A percentile compares a stretch with the other conserved stretches of the same genome.
phyloP scores from a whole-genome alignment of 177 flowering plant genomes.

The Tripterygium wilfordii region DNA sequence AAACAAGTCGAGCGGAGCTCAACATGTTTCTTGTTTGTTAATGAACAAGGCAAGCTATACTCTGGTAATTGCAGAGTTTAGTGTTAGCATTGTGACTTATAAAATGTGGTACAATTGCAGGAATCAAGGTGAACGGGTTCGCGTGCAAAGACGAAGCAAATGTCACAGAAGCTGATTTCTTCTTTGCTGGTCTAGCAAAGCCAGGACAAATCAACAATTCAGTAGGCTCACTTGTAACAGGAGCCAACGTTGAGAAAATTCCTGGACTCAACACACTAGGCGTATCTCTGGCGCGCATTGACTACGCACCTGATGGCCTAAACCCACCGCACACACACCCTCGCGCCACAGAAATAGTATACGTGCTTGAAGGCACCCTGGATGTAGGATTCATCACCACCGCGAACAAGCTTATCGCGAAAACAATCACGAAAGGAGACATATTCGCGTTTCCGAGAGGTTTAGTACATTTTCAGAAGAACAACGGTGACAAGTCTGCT shows the following conservation, averaged over 20 bases:
- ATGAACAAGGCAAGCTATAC: neutral
- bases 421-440: neutral
- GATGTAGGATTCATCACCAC: neutral
- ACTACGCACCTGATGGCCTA: neutral
- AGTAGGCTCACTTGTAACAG: neutral
- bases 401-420: neutral
- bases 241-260: neutral
- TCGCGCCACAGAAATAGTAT: neutral
- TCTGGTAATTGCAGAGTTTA: neutral
- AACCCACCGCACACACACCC: slow-evolving; percentile 4
- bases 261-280: slow-evolving; percentile 2
- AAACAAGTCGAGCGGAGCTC: neutral
- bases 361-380: neutral
- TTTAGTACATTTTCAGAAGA: neutral
- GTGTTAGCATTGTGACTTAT: neutral
- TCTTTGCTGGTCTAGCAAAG: neutral
- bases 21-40: neutral
- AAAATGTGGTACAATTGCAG: neutral
- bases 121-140: slow-evolving; percentile 1
- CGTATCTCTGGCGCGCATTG: neutral
- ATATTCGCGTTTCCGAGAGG: neutral
- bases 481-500: neutral
- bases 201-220: neutral
- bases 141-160: neutral
- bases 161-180: neutral